phyloP scores from a whole-genome alignment of 2,329 filamentous ascomycete species.

The Juglanconis oblonga region DNA sequence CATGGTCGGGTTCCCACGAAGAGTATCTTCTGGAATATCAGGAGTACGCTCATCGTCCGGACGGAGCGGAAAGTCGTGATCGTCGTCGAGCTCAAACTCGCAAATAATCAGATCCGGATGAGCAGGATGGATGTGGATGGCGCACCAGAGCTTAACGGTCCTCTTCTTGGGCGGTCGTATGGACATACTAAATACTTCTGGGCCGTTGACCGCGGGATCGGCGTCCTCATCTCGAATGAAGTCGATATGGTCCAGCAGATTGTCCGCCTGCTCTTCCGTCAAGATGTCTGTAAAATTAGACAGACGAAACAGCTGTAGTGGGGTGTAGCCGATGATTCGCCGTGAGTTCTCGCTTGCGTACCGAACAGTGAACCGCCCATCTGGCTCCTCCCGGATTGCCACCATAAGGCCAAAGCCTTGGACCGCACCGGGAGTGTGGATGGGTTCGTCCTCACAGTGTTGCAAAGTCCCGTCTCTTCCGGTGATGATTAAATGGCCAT shows the following conservation, averaged over 20 bases:
- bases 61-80: slow-evolving; percentile 64
- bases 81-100: slow-evolving; percentile 85
- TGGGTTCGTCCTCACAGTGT: slow-evolving; percentile 86
- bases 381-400: slow-evolving; percentile 67
- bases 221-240: slow-evolving; percentile 82
- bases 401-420: slow-evolving; percentile 79
- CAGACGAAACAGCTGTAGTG: slow-evolving; percentile 70
- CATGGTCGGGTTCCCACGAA: slow-evolving; percentile 67
- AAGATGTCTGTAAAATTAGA: slow-evolving; percentile 80
- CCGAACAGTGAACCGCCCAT: slow-evolving; percentile 66
- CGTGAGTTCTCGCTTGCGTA: slow-evolving; percentile 80
- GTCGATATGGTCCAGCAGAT: slow-evolving; percentile 80
- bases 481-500: slow-evolving; percentile 79
- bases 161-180: slow-evolving; percentile 57
- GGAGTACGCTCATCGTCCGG: slow-evolving; percentile 58
- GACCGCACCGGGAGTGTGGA: slow-evolving; percentile 78
- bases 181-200: slow-evolving; percentile 80
- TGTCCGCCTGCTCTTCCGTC: slow-evolving; percentile 79
- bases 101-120: slow-evolving; percentile 74
- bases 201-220: slow-evolving; percentile 72
- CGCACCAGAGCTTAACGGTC: slow-evolving; percentile 77
- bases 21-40: slow-evolving; percentile 68
- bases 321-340: slow-evolving; percentile 71
- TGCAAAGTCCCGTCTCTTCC: slow-evolving; percentile 72
- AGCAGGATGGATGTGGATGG: slow-evolving; percentile 70